Conservation (phyloP, 176 grass and related monocot species). For the Carex parvula region DNA sequence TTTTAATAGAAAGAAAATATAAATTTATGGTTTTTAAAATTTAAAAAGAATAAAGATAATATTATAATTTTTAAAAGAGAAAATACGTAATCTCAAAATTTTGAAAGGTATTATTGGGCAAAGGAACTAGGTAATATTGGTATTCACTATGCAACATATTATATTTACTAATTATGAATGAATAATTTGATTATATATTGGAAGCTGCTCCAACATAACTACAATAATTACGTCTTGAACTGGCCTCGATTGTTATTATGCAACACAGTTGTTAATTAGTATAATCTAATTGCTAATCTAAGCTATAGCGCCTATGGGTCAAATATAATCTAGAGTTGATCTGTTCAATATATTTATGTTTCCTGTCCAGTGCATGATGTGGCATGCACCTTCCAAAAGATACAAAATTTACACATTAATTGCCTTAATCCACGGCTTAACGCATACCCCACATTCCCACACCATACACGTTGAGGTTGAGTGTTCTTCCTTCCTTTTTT, state of each 20-base stretch:
- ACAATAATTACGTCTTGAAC: background rate
- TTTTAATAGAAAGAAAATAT: too few relatives aligned
- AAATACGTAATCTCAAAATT: background rate
- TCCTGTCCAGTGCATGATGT: background rate
- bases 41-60: too few relatives aligned
- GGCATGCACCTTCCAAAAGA: background rate
- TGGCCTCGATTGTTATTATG: background rate
- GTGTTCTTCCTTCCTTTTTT: too few relatives aligned
- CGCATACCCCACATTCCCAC: too few relatives aligned
- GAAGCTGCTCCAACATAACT: background rate
- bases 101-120: too few relatives aligned
- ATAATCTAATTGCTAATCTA: background rate
- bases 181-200: background rate
- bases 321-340: background rate
- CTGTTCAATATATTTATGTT: background rate
- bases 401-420: background rate
- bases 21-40: too few relatives aligned
- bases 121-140: too few relatives aligned
- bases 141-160: background rate
- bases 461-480: too few relatives aligned
- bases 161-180: background rate
- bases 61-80: background rate
- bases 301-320: background rate
- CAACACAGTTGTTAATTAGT: background rate
- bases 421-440: constrained; percentile 6